Evolutionary conservation across 768 basidiomycete genomes (phyloP).

Genomic region (Goffeauzyma gilvescens): DNA sequence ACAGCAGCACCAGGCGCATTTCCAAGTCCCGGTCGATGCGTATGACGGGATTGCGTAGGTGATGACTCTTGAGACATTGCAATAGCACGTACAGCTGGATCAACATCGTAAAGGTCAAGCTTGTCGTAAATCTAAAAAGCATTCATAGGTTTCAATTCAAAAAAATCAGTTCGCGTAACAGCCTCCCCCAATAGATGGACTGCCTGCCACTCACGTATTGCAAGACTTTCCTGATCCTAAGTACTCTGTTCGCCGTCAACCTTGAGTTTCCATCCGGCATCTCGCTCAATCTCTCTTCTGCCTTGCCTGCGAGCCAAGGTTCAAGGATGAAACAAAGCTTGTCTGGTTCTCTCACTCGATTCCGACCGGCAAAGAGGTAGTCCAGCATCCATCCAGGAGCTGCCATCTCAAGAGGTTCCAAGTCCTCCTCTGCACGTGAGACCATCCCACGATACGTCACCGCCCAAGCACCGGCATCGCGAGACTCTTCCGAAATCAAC

Average conservation of each 20-base stretch:
- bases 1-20: background rate
- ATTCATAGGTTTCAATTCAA: conserved; percentile 2
- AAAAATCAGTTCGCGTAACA: background rate
- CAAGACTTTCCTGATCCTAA: conserved; percentile 68
- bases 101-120: conserved; percentile 14
- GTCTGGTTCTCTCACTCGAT: conserved; percentile 35
- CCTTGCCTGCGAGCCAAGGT: conserved; percentile 43
- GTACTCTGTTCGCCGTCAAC: conserved; percentile 65
- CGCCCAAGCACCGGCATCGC: conserved; percentile 44
- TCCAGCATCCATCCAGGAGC: conserved; percentile 81
- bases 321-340: conserved; percentile 82
- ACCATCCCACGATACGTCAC: conserved; percentile 59
- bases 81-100: no score
- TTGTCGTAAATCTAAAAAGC: conserved; percentile 54
- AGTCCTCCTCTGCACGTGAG: conserved; percentile 41
- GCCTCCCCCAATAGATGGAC: background rate
- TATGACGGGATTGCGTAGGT: no score
- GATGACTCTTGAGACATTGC: no score
- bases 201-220: conserved; percentile 46
- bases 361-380: conserved; percentile 54
- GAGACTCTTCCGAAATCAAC: conserved; percentile 58
- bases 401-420: conserved; percentile 45
- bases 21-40: no score
- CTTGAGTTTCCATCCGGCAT: conserved; percentile 45
- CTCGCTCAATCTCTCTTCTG: conserved; percentile 41